These are phyloP conservation scores for Colletotrichum trifolii DNA, from an alignment of 2,329 filamentous ascomycete species.

Conservation along the genomic window DNA sequence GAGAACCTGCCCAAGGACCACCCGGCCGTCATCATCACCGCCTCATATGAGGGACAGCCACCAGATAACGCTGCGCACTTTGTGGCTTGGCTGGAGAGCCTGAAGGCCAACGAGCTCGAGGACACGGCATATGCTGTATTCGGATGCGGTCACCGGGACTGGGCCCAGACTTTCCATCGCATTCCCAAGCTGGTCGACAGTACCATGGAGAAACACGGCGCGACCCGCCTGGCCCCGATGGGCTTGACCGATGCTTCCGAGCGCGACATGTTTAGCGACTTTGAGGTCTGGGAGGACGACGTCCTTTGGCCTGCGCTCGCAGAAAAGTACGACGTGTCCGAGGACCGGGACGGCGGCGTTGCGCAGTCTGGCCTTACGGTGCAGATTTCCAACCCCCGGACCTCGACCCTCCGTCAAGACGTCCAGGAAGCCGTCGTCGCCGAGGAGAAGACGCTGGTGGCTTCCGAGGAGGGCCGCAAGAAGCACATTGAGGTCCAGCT, in stretches of 20 bases:
- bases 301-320: conserved; percentile 62
- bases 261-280: conserved; percentile 74
- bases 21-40: conserved; percentile 71
- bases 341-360: conserved; percentile 41
- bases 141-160: conserved; percentile 71
- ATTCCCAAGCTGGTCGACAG: conserved; percentile 73
- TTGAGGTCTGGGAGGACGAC: conserved; percentile 75
- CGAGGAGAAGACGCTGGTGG: conserved; percentile 61
- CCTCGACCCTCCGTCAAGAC: conserved; percentile 68
- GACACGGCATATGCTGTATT: conserved; percentile 73
- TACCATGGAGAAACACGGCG: conserved; percentile 54
- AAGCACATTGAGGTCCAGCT: conserved; percentile 75
- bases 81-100: conserved; percentile 68
- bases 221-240: conserved; percentile 52
- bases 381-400: conserved; percentile 63
- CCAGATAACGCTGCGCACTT: conserved; percentile 77
- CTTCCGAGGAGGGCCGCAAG: conserved; percentile 64
- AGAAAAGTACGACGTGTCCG: conserved; percentile 59
- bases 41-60: conserved; percentile 77
- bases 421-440: conserved; percentile 69
- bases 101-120: conserved; percentile 58
- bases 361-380: conserved; percentile 52
- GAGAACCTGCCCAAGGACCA: conserved; percentile 65
- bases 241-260: conserved; percentile 70
- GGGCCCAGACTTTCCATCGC: conserved; percentile 72